Evolutionary conservation across 1,284 basidiomycete species (phyloP).

Genomic region (Pholiota adiposa): DNA sequence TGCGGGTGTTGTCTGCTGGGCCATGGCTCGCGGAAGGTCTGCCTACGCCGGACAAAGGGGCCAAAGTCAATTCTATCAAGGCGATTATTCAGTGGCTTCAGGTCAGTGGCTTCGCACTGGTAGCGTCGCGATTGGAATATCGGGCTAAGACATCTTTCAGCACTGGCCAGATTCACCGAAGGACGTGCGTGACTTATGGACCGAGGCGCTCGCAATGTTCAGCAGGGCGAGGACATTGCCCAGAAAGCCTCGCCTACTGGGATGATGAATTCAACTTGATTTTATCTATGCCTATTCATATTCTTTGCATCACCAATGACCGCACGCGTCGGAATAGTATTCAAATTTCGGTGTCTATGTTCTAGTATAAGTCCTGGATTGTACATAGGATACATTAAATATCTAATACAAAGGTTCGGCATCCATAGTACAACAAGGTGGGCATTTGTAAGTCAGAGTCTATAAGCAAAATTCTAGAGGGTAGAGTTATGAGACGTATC

Average conservation of each 20-base stretch:
- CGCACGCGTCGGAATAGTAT: too few relatives aligned
- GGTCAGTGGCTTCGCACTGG: not conserved
- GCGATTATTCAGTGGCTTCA: conserved; percentile 1
- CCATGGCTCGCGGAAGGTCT: conserved; percentile 1
- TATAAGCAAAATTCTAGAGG: not conserved
- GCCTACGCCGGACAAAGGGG: not conserved
- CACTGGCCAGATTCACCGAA: not conserved
- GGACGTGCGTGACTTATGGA: not conserved
- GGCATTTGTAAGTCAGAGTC: not conserved
- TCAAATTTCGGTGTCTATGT: too few relatives aligned
- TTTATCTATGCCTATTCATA: too few relatives aligned
- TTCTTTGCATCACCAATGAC: too few relatives aligned
- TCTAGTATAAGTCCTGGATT: too few relatives aligned
- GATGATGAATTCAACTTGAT: not conserved
- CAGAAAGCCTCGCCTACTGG: not conserved
- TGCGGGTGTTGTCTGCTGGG: not conserved
- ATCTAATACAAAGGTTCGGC: too few relatives aligned
- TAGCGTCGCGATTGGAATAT: not conserved
- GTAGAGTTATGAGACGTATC: not conserved
- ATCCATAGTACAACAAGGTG: too few relatives aligned
- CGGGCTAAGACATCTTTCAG: not conserved
- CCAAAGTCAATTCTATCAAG: not conserved
- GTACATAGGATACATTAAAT: too few relatives aligned
- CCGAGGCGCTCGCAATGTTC: not conserved
- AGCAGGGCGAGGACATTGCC: not conserved